Evolutionary conservation across 352 stramenopile genomes (phyloP).

Genomic region (Globisporangium okanoganense): DNA sequence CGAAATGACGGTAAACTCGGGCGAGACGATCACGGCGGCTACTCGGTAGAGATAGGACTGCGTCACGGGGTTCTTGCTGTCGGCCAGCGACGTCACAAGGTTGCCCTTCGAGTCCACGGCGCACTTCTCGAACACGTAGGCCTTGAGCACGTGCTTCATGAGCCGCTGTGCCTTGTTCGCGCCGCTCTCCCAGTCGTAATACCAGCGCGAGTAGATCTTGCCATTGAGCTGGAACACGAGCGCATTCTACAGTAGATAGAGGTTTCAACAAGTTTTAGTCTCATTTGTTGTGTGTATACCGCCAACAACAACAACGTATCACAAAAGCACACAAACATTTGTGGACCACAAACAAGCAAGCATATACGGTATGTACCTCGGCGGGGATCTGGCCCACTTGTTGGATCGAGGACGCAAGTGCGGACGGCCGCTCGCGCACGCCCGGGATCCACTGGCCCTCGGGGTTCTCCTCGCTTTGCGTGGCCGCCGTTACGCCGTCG

Average conservation of each 20-base stretch:
- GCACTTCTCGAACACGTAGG: conserved; percentile 38
- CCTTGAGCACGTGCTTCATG: conserved; percentile 42
- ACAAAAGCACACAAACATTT: not conserved
- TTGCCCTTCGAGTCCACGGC: conserved; percentile 34
- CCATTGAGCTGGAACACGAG: conserved; percentile 35
- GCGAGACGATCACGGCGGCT: conserved; percentile 41
- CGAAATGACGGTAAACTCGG: conserved; percentile 72
- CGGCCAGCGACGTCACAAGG: conserved; percentile 20
- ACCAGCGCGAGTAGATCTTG: conserved; percentile 43
- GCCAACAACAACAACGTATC: not conserved
- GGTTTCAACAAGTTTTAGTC: not conserved
- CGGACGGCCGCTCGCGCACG: conserved; percentile 36
- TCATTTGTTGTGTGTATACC: not conserved
- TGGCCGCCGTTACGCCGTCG: conserved; percentile 24
- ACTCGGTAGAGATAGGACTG: conserved; percentile 38
- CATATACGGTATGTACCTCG: conserved; percentile 7
- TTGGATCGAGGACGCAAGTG: conserved; percentile 17
- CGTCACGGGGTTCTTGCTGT: conserved; percentile 11
- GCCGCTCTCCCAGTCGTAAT: conserved; percentile 45
- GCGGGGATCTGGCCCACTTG: not conserved
- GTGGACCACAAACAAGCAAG: not conserved
- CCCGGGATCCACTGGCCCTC: conserved; percentile 58
- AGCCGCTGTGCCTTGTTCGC: conserved; percentile 39
- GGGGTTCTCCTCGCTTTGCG: conserved; percentile 54
- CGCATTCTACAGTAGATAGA: conserved; percentile 11